A percentile compares a stretch with the other conserved stretches of the same genome.
These are phyloP conservation scores for Neolentinus lepideus DNA, from an alignment of 1,284 basidiomycete genomes.

Conservation along the genomic window DNA sequence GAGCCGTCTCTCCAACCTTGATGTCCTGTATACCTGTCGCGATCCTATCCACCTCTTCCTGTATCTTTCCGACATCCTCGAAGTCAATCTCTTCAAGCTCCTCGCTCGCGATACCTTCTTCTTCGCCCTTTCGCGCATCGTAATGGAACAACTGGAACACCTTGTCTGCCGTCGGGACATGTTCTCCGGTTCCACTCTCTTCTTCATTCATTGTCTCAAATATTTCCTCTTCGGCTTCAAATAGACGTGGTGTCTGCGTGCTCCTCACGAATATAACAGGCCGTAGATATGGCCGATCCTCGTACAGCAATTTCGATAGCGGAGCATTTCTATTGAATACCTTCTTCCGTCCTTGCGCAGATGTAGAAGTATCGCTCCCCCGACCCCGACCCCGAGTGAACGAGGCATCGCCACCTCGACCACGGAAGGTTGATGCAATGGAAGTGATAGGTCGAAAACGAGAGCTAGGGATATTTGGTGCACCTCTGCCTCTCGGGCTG, in stretches of 20 bases:
- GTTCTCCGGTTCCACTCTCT: constrained; percentile 39
- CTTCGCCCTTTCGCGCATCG: constrained; percentile 17
- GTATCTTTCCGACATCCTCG: constrained; percentile 43
- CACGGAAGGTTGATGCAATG: constrained; percentile 5
- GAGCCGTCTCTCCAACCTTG: not conserved
- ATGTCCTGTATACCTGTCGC: not conserved
- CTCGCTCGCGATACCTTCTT: constrained; percentile 20
- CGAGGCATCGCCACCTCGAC: constrained; percentile 2
- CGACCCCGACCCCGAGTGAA: not conserved
- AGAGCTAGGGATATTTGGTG: not conserved
- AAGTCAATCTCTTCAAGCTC: constrained; percentile 61
- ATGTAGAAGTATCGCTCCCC: not conserved
- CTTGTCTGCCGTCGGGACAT: constrained; percentile 58
- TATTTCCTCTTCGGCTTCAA: constrained; percentile 54
- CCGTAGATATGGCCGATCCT: constrained; percentile 51
- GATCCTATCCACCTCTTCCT: constrained; percentile 26
- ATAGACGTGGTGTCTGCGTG: constrained; percentile 45
- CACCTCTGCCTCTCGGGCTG: constrained; percentile 12
- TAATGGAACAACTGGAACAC: constrained; percentile 48
- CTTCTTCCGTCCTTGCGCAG: constrained; percentile 5
- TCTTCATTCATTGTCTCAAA: constrained; percentile 47
- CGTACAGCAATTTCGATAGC: constrained; percentile 47
- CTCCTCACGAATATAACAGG: constrained; percentile 67
- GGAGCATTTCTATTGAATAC: constrained; percentile 21
- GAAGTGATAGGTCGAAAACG: not conserved